phyloP scores from a whole-genome alignment of 2,329 filamentous ascomycete genomes.

The Paraphoma sp. region DNA sequence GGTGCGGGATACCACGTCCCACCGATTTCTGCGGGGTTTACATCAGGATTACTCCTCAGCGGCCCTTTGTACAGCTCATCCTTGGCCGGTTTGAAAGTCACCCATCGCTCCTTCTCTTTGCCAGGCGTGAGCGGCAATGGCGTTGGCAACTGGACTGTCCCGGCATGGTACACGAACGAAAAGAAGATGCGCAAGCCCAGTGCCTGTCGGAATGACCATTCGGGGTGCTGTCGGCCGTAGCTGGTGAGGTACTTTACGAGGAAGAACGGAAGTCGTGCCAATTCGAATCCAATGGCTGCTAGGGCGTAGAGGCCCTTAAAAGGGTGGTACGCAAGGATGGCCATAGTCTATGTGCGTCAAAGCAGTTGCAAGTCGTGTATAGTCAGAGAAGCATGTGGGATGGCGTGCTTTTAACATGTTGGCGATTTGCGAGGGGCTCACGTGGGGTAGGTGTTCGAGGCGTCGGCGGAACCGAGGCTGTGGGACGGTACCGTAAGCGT shows the following conservation, averaged over 20 bases:
- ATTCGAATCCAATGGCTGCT: conserved; percentile 41
- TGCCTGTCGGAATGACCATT: conserved; percentile 51
- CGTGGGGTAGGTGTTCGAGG: not conserved
- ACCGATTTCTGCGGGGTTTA: conserved; percentile 48
- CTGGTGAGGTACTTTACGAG: conserved; percentile 46
- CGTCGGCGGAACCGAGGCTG: not conserved
- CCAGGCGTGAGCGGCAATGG: conserved; percentile 46
- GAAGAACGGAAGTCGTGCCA: conserved; percentile 49
- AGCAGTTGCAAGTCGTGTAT: not conserved
- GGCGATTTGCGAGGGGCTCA: not conserved
- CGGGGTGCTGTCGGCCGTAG: conserved; percentile 47
- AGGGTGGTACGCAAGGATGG: not conserved
- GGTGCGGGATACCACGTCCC: conserved; percentile 52
- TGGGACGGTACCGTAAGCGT: not conserved
- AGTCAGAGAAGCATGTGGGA: not conserved
- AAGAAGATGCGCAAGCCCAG: conserved; percentile 43
- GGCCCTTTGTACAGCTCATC: conserved; percentile 38
- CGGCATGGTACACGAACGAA: conserved; percentile 40
- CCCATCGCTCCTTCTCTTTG: conserved; percentile 49
- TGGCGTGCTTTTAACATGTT: not conserved
- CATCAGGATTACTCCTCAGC: conserved; percentile 34
- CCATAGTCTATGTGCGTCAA: not conserved
- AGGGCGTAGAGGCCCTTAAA: conserved; percentile 50
- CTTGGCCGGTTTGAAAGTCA: conserved; percentile 35
- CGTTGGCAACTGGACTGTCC: conserved; percentile 32